Conservation (phyloP, 352 stramenopile genomes). For the Globisporangium carolinianum region DNA sequence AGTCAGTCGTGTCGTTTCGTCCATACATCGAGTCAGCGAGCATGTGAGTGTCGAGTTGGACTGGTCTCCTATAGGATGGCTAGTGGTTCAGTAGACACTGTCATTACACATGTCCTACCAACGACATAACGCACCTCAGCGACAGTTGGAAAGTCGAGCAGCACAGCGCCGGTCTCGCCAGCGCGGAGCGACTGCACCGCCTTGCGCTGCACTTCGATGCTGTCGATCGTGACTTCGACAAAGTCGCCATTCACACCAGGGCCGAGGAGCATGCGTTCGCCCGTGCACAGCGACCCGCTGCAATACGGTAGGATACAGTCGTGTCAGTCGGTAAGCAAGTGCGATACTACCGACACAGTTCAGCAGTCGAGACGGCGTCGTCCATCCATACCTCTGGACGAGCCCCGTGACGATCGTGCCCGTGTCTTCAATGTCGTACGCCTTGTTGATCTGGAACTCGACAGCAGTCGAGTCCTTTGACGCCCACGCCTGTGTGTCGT, state of each 20-base stretch:
- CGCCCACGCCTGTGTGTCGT: constrained; percentile 27
- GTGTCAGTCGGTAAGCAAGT: not conserved
- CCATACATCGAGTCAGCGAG: no score
- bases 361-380: not conserved
- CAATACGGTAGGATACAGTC: not conserved
- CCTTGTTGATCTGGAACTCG: constrained; percentile 77
- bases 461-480: constrained; percentile 36
- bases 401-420: constrained; percentile 67
- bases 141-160: constrained; percentile 35
- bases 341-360: not conserved
- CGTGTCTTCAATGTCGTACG: constrained; percentile 65
- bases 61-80: no score
- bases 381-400: constrained; percentile 30
- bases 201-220: constrained; percentile 76
- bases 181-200: constrained; percentile 45
- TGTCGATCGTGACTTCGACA: constrained; percentile 57
- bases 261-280: constrained; percentile 61
- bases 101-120: no score
- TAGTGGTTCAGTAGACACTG: no score
- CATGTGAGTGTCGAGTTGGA: no score
- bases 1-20: not conserved
- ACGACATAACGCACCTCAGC: constrained; percentile 7
- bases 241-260: constrained; percentile 53
- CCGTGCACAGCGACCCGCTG: constrained; percentile 54
- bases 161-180: constrained; percentile 61